Base-by-base conservation (phyloP, 1,284 basidiomycete species). In the Waitea zeae region DNA sequence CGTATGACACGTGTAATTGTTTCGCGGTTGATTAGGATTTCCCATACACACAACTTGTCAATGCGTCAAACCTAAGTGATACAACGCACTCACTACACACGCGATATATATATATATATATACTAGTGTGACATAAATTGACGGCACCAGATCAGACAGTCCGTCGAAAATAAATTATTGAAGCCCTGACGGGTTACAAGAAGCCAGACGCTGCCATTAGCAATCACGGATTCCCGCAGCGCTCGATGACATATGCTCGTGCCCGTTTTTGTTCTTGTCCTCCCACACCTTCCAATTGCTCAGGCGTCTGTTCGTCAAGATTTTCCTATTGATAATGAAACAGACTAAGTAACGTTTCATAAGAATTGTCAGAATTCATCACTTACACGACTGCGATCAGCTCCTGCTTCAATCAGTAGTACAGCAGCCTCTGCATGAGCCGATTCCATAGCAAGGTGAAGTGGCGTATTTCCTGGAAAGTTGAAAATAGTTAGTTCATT, bases 371-470 rank as follows among this genome's bases (percentile, higher is more conserved):
- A 43, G 26, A 19, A 28, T 19, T 17, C 19, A 39, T n/a, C 17
- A 52, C 83, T 50, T 53, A 90, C 87, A 46, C 86, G 66, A 42
- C 69, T 69, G 20, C 90, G 74, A 61, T 95, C 90, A 5, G 89
- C 89, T 12, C 90, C 90, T 30, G 87, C 89, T 51, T 92, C 84
- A 39, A 96, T 90, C 34, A 96, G 64, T 32, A 79, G 57, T 1
- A 89, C 83, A 4, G 89, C 90, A 4, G 76, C 81, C 51, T 87
- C 79, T 17, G 84, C 90, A 49, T 95, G 84, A 5, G 77, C 90
- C 38, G 82, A 89, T 50, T 96, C 90, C 72, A 96, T 78, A 4
- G 90, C 89, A 29, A 96, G 71, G 61, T 96, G 90, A n/a, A 96
- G 61, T 1, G 90, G 87, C 1, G 90, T 93, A 50, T 95, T 92